Evolutionary conservation across 2,329 filamentous ascomycete species (phyloP), one percentile per base, ranked within the genome.

Genomic region (Penicillium sp.): DNA sequence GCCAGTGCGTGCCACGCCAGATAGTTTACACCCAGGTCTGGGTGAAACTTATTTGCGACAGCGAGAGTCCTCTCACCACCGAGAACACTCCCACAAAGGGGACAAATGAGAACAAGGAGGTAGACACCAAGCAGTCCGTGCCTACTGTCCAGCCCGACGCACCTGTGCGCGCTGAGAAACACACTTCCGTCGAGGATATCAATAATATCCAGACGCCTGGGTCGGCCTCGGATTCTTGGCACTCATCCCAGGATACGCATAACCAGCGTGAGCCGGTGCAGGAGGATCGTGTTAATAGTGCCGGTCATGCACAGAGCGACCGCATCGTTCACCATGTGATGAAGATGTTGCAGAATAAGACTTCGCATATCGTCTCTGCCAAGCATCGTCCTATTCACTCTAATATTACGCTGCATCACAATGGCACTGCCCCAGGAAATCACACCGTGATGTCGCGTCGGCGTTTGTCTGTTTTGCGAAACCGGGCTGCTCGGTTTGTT

Each of bases 21-120:
- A 16, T 66, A 70, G 61, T 61, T 12, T 69, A 64, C 42, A 65
- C 55, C 40, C 56, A 68, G 50, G 61, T 74, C 6, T 74, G 70
- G 70, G 55, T 70, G 7, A 61, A 60, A 42, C 53, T 74, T 38
- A 60, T 68, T 28, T 74, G 71, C 57, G 57, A 54, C 10, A 53
- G 59, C n/a, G 49, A 49, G 8, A 57, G 44, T 12, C 51, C 44
- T 2, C 12, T 50, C 25, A 47, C 58, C 17, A n/a, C n/a, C 1
- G 26, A 50, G 12, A 54, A 61, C 25, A 49, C 37, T 7, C 46
- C 58, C 3, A 30, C 49, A 1, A 33, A 33, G 5, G 11, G n/a
- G 17, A 22, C 28, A 16, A 17, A 19, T 3, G 17, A 33, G n/a
- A 28, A 28, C 1, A 51, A 50, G 35, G n/a, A 55, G 22, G 19